These are phyloP conservation scores for Endothia cerciana DNA, from an alignment of 2,329 filamentous ascomycete species.

Conservation along the genomic window DNA sequence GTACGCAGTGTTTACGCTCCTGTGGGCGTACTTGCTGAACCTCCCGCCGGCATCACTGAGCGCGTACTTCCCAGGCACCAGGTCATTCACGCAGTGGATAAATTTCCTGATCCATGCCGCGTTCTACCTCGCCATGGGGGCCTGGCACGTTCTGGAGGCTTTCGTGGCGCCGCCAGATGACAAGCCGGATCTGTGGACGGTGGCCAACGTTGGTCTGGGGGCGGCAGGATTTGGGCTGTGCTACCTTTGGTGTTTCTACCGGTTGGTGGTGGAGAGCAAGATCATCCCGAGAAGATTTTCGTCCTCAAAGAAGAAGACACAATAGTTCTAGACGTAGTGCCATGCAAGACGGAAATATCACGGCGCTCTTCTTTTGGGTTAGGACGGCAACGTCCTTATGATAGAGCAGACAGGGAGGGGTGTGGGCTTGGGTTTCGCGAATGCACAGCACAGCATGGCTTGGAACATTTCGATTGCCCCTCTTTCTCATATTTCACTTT, in stretches of 20 bases:
- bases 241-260: conserved; percentile 89
- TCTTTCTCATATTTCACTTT: background rate
- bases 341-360: background rate
- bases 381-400: background rate
- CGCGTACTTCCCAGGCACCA: conserved; percentile 63
- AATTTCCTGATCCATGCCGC: conserved; percentile 71
- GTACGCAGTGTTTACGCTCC: conserved; percentile 79
- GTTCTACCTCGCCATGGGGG: conserved; percentile 78
- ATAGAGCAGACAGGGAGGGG: conserved; percentile 15
- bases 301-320: conserved; percentile 40
- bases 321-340: conserved; percentile 35
- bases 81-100: conserved; percentile 55
- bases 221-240: conserved; percentile 83
- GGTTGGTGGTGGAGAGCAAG: conserved; percentile 63
- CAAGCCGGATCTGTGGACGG: conserved; percentile 94
- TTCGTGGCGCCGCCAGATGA: conserved; percentile 68
- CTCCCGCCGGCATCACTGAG: conserved; percentile 77
- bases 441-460: conserved; percentile 24
- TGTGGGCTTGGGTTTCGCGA: background rate
- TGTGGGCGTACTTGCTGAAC: conserved; percentile 92
- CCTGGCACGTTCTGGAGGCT: conserved; percentile 79
- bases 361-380: background rate
- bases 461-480: conserved; percentile 10
- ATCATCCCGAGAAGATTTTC: conserved; percentile 42
- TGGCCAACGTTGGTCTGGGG: conserved; percentile 85